Evolutionary conservation across 2,329 filamentous ascomycete species (phyloP), one percentile per base, ranked within the genome.

Genomic region (Phyllosticta capitalensis): DNA sequence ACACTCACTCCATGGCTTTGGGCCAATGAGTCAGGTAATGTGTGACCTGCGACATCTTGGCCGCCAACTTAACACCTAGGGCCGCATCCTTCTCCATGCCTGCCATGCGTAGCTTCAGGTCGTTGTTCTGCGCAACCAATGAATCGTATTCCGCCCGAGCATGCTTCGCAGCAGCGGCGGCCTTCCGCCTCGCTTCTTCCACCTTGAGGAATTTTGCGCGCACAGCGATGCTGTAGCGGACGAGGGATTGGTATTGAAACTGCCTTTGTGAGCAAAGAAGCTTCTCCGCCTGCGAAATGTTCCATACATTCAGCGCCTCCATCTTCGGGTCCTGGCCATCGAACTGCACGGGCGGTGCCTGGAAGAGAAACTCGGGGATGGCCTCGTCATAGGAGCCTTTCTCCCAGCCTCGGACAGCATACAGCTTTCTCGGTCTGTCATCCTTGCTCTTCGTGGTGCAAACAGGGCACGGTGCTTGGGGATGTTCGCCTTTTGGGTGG

Each of bases 191-290:
- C 22, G 21, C 24, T 17, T 52, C 19, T 50, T 58, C 28, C 21
- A 21, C 22, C 20, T 6, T 33, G 48, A 24, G 52, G 6, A 21
- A 51, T 20, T 52, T 64, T 17, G 17, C 26, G 21, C 22, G 48
- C 28, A 17, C 60, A 10, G 65, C 62, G 26, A 64, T 66, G 9
- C 69, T 68, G 57, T 69, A 76, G 1, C 67, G 65, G 5, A 71
- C 59, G 19, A 76, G 63, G 1, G 68, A 67, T 30, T 70, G 64
- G 60, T 79, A 81, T 63, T 80, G 78, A 57, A 80, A 80, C 78
- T 80, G 61, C 2, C n/a, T 7, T 5, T 19, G 38, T 59, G 19
- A 59, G 52, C 38, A 30, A 26, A n/a, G n/a, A 30, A 9, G 33
- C n/a, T 24, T 12, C n/a, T 20, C 9, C 21, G 17, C 10, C 21